Percentiles rank a stretch among this genome's conserved stretches.
phyloP scores from a whole-genome alignment of 2,329 filamentous ascomycete species.

The Monosporascus sp. region DNA sequence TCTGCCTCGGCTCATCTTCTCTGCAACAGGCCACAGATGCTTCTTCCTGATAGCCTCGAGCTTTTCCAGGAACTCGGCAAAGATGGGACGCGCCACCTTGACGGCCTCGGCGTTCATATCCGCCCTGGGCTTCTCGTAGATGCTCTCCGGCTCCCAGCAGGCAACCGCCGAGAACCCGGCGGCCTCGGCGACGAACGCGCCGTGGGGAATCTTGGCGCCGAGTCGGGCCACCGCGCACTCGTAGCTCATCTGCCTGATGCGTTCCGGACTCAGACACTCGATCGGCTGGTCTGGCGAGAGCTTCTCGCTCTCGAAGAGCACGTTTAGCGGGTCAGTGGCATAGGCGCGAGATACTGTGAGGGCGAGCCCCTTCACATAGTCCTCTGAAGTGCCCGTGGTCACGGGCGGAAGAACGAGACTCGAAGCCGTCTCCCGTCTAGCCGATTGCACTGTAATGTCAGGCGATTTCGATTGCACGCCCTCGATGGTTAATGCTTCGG shows the following conservation, averaged over 20 bases:
- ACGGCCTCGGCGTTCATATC: neutral
- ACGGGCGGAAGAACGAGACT: slow-evolving; percentile 3
- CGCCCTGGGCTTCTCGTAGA: neutral
- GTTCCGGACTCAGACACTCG: neutral
- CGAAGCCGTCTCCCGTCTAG: neutral
- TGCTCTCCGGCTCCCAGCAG: slow-evolving; percentile 9
- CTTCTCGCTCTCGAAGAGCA: slow-evolving; percentile 10
- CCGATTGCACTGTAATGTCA: neutral
- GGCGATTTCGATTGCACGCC: neutral
- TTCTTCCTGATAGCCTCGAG: neutral
- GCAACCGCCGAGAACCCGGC: slow-evolving; percentile 13
- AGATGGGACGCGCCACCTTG: neutral
- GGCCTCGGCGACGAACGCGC: slow-evolving; percentile 15
- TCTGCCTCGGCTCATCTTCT: slow-evolving; percentile 7
- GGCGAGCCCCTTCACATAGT: slow-evolving; percentile 8
- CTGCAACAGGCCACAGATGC: slow-evolving; percentile 7
- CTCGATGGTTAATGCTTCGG: neutral
- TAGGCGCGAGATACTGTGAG: slow-evolving; percentile 7
- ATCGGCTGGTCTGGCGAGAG: neutral
- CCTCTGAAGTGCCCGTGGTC: slow-evolving; percentile 9
- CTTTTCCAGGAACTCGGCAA: slow-evolving; percentile 1
- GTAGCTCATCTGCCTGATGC: neutral
- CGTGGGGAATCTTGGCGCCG: slow-evolving; percentile 4
- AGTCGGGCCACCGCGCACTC: slow-evolving; percentile 1
- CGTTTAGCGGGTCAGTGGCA: slow-evolving; percentile 3